Evolutionary conservation across 345 rosid species (phyloP), one percentile per base, ranked within the genome.

Genomic region (Camelina laxa): DNA sequence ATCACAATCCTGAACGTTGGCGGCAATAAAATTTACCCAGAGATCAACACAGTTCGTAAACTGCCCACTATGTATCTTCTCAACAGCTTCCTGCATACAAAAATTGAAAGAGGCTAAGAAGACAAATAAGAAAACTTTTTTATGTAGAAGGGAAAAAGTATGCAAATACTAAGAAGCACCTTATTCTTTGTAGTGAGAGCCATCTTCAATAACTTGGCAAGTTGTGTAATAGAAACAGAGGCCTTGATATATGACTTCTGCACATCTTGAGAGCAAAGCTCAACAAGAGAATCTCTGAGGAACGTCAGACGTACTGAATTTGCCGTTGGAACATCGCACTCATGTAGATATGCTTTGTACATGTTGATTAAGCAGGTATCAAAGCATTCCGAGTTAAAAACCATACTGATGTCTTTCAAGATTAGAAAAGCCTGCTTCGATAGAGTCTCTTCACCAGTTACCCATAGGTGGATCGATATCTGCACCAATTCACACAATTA

Each of bases 31-130:
- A 68, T 84, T 79, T 70, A 92, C 96, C 99, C 99, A 95, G 69
- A 95, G 88, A 84, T 92, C 92, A 79, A 95, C 48, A 76, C 96
- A 89, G 74, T 82, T 87, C 15, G 84, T 81, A 75, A 80, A 90
- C 79, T 95, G 89, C 89, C 86, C 87, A 70, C 98, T 88, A 84
- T 91, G 89, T 61, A 90, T 76, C 85, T 85, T 84, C 86, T 87
- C 87, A 7, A 95, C 83, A 38, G 89, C 91, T 71, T 87, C 97
- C 99, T 92, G 97, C 54, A 81, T 44, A 75, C 65, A 72, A 76
- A 48, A 82, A 73, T 60, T 65, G 21, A 60, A 22, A 59, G 64
- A 65, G 54, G 69, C 61, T 81, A 30, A 67, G 66, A 74, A 76
- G 39, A 75, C 15, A 67, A 27, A 74, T 6, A 51, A 15, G 15